These are phyloP conservation scores for Hypomontagnella submonticulosa DNA, from an alignment of 495 filamentous ascomycete species.

Conservation along the genomic window DNA sequence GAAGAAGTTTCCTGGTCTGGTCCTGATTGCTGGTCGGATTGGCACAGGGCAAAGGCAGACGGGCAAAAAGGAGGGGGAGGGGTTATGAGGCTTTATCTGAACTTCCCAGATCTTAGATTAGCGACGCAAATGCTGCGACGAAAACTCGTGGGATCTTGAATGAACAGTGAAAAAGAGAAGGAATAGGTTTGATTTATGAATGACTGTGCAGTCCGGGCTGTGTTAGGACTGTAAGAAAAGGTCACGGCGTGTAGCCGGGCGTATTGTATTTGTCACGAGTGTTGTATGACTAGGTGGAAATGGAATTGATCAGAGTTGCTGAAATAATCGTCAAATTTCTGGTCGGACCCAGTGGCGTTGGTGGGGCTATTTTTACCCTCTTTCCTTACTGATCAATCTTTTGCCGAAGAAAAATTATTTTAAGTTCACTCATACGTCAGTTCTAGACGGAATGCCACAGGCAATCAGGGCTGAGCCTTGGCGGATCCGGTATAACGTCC, in stretches of 20 bases:
- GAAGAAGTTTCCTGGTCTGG: slow-evolving; percentile 14
- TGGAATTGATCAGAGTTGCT: slow-evolving; percentile 31
- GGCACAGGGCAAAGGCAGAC: neutral
- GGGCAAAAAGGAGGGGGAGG: slow-evolving; percentile 28
- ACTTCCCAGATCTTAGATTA: slow-evolving; percentile 17
- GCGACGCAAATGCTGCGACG: slow-evolving; percentile 9
- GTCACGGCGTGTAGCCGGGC: slow-evolving; percentile 7
- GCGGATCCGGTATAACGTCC: neutral
- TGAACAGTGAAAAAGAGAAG: neutral
- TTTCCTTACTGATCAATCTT: slow-evolving; percentile 9
- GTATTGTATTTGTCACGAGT: slow-evolving; percentile 17
- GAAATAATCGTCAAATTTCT: slow-evolving; percentile 40
- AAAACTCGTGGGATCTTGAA: slow-evolving; percentile 3
- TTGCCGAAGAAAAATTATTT: slow-evolving; percentile 21
- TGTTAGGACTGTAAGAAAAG: slow-evolving; percentile 3
- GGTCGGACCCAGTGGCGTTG: slow-evolving; percentile 33
- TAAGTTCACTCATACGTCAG: slow-evolving; percentile 35
- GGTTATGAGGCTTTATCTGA: slow-evolving; percentile 43
- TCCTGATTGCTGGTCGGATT: neutral
- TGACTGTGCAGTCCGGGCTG: neutral
- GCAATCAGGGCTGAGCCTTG: slow-evolving; percentile 15
- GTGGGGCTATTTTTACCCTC: slow-evolving; percentile 38
- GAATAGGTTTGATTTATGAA: neutral
- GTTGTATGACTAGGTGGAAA: slow-evolving; percentile 14
- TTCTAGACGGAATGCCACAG: slow-evolving; percentile 22